A percentile compares a stretch with the other conserved stretches of the same genome.
phyloP scores from a whole-genome alignment of 169 alveolate species.

The Eimeria maxima region DNA sequence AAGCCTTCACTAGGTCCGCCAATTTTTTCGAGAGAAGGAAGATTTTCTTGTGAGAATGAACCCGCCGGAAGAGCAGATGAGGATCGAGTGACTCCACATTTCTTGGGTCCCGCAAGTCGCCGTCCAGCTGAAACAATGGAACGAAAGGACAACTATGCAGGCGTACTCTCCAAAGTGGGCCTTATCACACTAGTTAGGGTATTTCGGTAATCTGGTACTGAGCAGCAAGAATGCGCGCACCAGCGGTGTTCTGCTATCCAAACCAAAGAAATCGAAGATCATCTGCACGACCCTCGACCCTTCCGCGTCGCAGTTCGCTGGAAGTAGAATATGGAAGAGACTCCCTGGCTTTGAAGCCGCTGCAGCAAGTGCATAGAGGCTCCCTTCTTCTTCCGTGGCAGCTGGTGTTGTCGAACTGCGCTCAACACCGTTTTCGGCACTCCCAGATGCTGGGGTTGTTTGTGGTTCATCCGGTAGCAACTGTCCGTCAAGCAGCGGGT shows the following conservation, averaged over 20 bases:
- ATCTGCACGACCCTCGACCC: constrained; percentile 29
- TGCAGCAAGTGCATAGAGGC: constrained; percentile 53
- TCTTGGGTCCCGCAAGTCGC: constrained; percentile 69
- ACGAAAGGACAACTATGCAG: neutral
- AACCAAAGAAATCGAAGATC: constrained; percentile 67
- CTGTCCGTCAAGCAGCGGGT: constrained; percentile 33
- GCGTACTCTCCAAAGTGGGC: neutral
- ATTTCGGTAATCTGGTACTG: neutral
- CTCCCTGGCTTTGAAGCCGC: constrained; percentile 80
- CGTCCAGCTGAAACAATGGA: constrained; percentile 33
- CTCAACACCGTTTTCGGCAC: neutral
- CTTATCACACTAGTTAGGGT: neutral
- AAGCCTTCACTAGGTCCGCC: constrained; percentile 59
- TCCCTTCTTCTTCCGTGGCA: constrained; percentile 39
- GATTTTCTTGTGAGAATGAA: constrained; percentile 78
- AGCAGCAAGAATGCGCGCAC: neutral
- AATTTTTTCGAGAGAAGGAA: constrained; percentile 64
- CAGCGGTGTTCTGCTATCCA: constrained; percentile 36
- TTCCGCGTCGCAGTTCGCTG: constrained; percentile 69
- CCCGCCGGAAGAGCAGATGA: constrained; percentile 70
- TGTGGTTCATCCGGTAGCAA: constrained; percentile 25
- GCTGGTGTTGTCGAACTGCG: neutral
- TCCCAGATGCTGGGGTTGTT: neutral
- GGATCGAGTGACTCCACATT: constrained; percentile 30
- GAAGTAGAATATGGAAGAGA: constrained; percentile 71